Conservation (phyloP, 257 asterid species). For the Eucommia ulmoides region DNA sequence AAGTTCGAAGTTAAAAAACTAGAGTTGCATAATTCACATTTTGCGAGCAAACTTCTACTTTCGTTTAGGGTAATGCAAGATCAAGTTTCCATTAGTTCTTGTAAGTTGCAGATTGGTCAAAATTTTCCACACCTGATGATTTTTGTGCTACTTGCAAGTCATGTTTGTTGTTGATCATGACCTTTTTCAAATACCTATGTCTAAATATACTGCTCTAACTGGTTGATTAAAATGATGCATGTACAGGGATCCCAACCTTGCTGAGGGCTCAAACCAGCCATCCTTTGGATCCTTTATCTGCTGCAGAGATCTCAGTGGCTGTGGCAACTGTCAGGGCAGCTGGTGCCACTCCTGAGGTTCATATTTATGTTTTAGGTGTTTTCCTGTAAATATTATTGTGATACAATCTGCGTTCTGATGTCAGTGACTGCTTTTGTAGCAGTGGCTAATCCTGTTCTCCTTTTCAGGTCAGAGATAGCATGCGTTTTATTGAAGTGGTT, state of each 20-base stretch:
- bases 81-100: neutral
- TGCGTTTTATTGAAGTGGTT: conserved; percentile 88
- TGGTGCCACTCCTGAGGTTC: conserved; percentile 97
- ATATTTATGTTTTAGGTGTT: conserved; percentile 7
- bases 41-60: no score
- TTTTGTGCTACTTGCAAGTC: neutral
- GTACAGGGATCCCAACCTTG: conserved; percentile 48
- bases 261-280: conserved; percentile 71
- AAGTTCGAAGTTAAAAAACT: no score
- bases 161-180: neutral
- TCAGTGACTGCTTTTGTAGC: conserved; percentile 2
- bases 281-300: conserved; percentile 91
- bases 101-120: neutral
- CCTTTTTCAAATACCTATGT: neutral
- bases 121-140: neutral
- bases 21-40: no score
- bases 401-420: neutral
- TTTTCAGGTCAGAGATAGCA: conserved; percentile 85
- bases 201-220: neutral
- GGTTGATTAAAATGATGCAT: conserved; percentile 3
- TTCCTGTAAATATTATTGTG: neutral
- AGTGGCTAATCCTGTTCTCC: conserved; percentile 5
- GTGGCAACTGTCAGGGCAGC: conserved; percentile 95
- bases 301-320: conserved; percentile 84
- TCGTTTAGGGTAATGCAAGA: no score